Conservation (phyloP, 805 yeast species). For the Saccharomycopsis sp. region DNA sequence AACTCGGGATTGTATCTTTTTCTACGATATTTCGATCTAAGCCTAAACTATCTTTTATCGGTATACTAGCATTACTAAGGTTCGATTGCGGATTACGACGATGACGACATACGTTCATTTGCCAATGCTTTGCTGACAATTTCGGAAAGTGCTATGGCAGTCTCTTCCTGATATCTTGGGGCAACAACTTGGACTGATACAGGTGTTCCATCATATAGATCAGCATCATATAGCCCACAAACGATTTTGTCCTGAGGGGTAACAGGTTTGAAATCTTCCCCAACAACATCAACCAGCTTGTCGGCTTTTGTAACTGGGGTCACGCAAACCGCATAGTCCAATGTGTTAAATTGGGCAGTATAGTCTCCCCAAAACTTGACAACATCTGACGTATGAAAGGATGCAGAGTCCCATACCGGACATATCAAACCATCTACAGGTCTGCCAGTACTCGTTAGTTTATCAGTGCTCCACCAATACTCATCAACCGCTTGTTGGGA, state of each 20-base stretch:
- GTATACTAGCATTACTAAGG: too few species aligned
- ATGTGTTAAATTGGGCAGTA: conserved; percentile 35
- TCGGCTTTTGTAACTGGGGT: conserved; percentile 40
- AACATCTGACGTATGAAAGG: conserved; percentile 31
- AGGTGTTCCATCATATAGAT: conserved; percentile 44
- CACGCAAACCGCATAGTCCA: conserved; percentile 37
- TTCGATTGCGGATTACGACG: too few species aligned
- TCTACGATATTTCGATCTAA: background rate
- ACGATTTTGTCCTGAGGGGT: conserved; percentile 29
- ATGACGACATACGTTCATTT: too few species aligned
- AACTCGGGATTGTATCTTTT: background rate
- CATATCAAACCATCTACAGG: conserved; percentile 44
- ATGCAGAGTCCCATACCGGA: conserved; percentile 39
- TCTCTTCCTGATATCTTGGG: conserved; percentile 53
- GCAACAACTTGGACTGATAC: conserved; percentile 51
- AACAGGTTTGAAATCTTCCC: conserved; percentile 25
- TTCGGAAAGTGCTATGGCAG: conserved; percentile 36
- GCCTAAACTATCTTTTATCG: too few species aligned
- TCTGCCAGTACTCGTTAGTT: conserved; percentile 30
- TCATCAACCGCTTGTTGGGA: conserved; percentile 33
- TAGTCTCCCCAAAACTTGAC: conserved; percentile 32
- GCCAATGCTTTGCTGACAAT: conserved; percentile 16
- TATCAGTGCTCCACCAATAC: conserved; percentile 32
- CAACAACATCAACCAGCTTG: conserved; percentile 28
- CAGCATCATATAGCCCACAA: conserved; percentile 40